Base-by-base conservation (phyloP, 2,329 filamentous ascomycete species). In the Hypomyces rosellus region DNA sequence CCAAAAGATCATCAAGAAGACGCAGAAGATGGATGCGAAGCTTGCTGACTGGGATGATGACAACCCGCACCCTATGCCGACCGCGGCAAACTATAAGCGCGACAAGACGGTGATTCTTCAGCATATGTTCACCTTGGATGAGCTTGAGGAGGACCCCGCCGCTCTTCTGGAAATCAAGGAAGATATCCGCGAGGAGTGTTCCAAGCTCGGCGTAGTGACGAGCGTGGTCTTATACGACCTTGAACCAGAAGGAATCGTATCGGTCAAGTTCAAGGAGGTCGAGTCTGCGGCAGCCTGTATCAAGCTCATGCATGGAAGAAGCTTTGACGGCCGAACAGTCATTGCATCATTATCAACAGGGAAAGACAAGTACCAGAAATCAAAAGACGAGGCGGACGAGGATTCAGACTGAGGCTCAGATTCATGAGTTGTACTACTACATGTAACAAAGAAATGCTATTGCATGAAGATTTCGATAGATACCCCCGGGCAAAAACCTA, bases 41-140 rank as follows among this genome's bases (percentile, higher is more conserved):
- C 81, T 97, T 34, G 87, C 90, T 3, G 91, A 97, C 67, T 99
- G 93, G 93, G 88, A 89, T 62, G 92, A 96, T 62, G 91, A 97
- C 64, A 86, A 92, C 49, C 80, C 85, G 22, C 79, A 71, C 54
- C 75, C 65, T 3, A 63, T 58, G 1, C 55, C 59, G 34, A 57
- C 61, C 9, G 75, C 77, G n/a, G 75, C 67, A 9, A 65, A 62
- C 39, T 67, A 70, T 48, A 77, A 74, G 61, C 86, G 81, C 70
- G 88, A 91, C 61, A 95, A 91, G 66, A 75, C 88, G 14, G 91
- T 96, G 25, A 84, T 97, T 51, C 72, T 99, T 56, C 89, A 89
- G 64, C 84, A 95, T 70, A 95, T 96, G 86, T 99, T 99, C 69
- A 95, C 89, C 1, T 75, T 92, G 39, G 66, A 85, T 54, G 89